Evolutionary conservation across 345 rosid genomes (phyloP).

Genomic region (Eucalyptus erythrocorys): DNA sequence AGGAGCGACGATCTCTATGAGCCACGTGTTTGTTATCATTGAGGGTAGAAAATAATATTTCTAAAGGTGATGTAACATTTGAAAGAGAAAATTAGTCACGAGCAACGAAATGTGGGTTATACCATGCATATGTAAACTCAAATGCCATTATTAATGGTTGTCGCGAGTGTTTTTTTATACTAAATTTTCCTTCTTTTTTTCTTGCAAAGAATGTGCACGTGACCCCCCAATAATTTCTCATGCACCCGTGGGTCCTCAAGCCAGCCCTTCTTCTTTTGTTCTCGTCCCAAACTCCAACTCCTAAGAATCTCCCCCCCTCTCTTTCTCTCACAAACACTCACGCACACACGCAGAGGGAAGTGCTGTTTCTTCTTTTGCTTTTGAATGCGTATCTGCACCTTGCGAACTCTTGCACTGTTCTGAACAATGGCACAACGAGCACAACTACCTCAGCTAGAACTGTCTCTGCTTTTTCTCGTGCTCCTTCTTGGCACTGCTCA

Average conservation of each 20-base stretch:
- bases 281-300: conserved; percentile 29
- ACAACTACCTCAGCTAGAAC: background rate
- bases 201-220: conserved; percentile 23
- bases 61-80: background rate
- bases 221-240: conserved; percentile 60
- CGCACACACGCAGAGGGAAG: background rate
- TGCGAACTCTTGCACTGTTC: background rate
- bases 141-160: background rate
- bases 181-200: background rate
- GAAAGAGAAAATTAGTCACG: background rate
- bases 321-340: background rate
- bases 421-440: conserved; percentile 1
- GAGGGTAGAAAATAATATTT: background rate
- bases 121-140: background rate
- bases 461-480: background rate
- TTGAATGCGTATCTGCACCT: background rate
- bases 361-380: background rate
- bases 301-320: conserved; percentile 10
- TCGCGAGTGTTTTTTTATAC: background rate
- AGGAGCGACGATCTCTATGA: background rate
- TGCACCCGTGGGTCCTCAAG: conserved; percentile 35
- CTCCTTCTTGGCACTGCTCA: background rate
- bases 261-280: conserved; percentile 55
- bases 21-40: background rate
- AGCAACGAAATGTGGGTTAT: background rate